Evolutionary conservation across 1,284 basidiomycete genomes (phyloP).

Genomic region (Mycosarcoma maydis): DNA sequence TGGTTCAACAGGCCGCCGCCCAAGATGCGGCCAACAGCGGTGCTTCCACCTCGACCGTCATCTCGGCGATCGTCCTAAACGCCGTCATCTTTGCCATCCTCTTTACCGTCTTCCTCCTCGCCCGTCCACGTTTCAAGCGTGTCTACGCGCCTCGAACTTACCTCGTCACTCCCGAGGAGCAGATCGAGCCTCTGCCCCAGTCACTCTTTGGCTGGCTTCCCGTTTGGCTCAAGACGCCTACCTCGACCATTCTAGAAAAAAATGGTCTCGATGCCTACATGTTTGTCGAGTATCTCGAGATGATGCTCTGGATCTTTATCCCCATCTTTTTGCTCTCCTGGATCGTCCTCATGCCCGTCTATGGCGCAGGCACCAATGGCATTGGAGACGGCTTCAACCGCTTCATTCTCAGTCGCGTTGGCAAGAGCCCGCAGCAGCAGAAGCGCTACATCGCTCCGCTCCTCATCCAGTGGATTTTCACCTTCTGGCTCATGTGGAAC

Average conservation of each 20-base stretch:
- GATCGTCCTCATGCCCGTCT: slow-evolving; percentile 74
- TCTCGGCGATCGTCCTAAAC: slow-evolving; percentile 65
- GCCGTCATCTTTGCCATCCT: slow-evolving; percentile 61
- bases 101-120: slow-evolving; percentile 65
- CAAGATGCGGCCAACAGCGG: slow-evolving; percentile 17
- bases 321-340: slow-evolving; percentile 72
- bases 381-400: slow-evolving; percentile 75
- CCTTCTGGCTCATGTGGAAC: slow-evolving; percentile 81
- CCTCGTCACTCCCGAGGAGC: slow-evolving; percentile 61
- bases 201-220: slow-evolving; percentile 68
- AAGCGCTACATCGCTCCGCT: slow-evolving; percentile 58
- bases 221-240: slow-evolving; percentile 63
- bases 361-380: slow-evolving; percentile 67
- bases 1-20: slow-evolving; percentile 31
- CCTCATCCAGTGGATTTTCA: slow-evolving; percentile 59
- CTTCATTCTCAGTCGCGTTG: slow-evolving; percentile 81
- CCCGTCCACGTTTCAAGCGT: slow-evolving; percentile 67
- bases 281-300: slow-evolving; percentile 85
- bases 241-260: slow-evolving; percentile 66
- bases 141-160: slow-evolving; percentile 68
- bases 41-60: slow-evolving; percentile 61
- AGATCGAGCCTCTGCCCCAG: slow-evolving; percentile 64
- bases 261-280: slow-evolving; percentile 95
- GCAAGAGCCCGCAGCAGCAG: slow-evolving; percentile 42
- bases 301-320: slow-evolving; percentile 79